phyloP scores from a whole-genome alignment of 2,329 filamentous ascomycete genomes.

The Bertia moriformis region DNA sequence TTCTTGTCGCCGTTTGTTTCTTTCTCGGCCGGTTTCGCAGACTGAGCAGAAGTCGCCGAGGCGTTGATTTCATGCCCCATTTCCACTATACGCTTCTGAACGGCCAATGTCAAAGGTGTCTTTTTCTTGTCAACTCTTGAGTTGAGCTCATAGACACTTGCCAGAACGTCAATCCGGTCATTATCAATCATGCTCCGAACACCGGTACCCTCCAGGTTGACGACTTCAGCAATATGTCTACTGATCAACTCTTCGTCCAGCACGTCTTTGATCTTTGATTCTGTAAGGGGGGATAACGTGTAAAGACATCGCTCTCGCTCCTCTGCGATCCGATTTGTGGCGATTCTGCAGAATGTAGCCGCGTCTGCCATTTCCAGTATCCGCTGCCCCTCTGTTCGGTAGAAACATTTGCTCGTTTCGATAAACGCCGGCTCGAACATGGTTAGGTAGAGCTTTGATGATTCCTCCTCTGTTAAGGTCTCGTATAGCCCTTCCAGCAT shows the following conservation, averaged over 20 bases:
- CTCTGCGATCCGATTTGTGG: constrained; percentile 36
- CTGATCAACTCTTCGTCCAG: constrained; percentile 46
- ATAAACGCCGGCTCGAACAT: constrained; percentile 41
- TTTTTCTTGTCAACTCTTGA: constrained; percentile 43
- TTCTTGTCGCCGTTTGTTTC: constrained; percentile 10
- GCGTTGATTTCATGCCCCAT: constrained; percentile 44
- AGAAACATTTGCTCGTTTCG: constrained; percentile 32
- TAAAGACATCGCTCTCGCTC: constrained; percentile 46
- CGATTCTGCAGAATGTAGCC: constrained; percentile 41
- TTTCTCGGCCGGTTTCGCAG: not conserved
- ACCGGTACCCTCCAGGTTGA: constrained; percentile 44
- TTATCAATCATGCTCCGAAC: constrained; percentile 52
- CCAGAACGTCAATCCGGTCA: constrained; percentile 37
- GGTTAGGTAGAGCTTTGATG: constrained; percentile 40
- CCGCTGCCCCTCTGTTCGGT: constrained; percentile 35
- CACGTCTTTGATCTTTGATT: constrained; percentile 40
- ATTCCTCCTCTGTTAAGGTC: constrained; percentile 37
- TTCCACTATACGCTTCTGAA: constrained; percentile 42
- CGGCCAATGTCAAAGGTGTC: constrained; percentile 34
- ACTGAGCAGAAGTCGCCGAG: not conserved
- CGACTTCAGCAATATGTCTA: constrained; percentile 42
- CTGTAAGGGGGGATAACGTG: constrained; percentile 37
- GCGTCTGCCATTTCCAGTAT: constrained; percentile 43
- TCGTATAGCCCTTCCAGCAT: constrained; percentile 52
- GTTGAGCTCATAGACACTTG: constrained; percentile 41